These are phyloP conservation scores for Dionaea muscipula DNA, from an alignment of 179 eudicot species.

Conservation along the genomic window DNA sequence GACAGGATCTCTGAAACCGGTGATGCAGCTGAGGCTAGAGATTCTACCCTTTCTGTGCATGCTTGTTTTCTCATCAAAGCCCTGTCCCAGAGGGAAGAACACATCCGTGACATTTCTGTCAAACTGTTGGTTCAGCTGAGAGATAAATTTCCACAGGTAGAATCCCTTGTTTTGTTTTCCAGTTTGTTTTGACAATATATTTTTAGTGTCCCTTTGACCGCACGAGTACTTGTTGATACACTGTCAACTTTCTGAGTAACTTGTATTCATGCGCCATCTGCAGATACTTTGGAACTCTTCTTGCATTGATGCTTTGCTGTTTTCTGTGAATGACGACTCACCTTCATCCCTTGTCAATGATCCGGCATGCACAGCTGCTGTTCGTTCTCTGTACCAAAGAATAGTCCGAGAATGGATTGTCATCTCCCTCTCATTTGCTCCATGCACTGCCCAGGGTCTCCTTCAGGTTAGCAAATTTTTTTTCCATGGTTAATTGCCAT, in stretches of 20 bases:
- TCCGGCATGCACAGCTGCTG: conserved; percentile 77
- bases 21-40: conserved; percentile 60
- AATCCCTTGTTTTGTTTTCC: neutral
- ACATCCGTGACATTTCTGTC: conserved; percentile 70
- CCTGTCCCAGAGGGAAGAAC: conserved; percentile 87
- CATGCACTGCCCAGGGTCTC: conserved; percentile 97
- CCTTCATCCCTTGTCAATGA: conserved; percentile 71
- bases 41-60: conserved; percentile 68
- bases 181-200: neutral
- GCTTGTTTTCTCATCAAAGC: conserved; percentile 84
- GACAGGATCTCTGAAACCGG: conserved; percentile 67
- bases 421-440: conserved; percentile 89
- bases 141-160: conserved; percentile 94
- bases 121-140: conserved; percentile 66
- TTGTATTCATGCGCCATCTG: conserved; percentile 12
- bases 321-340: conserved; percentile 69
- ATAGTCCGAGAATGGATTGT: conserved; percentile 90
- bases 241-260: neutral
- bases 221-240: neutral
- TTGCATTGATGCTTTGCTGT: conserved; percentile 74
- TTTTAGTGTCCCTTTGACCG: neutral
- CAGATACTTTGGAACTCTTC: conserved; percentile 96
- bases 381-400: conserved; percentile 77
- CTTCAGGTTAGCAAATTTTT: conserved; percentile 61
- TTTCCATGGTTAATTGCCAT: neutral